Base-by-base conservation (phyloP, 169 alveolate species). In the Babesia gibsoni region DNA sequence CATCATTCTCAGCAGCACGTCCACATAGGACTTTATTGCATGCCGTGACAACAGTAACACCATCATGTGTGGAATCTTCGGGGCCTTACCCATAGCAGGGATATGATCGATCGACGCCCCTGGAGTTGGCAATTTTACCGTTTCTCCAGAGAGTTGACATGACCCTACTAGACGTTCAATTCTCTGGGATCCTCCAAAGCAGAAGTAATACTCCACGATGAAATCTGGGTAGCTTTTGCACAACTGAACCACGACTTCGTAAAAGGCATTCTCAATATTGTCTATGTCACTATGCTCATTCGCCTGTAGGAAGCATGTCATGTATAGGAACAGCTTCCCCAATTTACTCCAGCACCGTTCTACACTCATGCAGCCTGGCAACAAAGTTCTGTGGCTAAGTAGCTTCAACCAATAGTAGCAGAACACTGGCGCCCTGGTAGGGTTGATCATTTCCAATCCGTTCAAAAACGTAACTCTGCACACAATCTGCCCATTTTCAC, bases 351-450 rank as follows among this genome's bases (percentile, higher is more conserved):
- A 83, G 45, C 92, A 83, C 65, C 81, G 75, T 52, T 84, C 67
- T 41, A 93, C 68, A 72, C 91, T 52, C 73, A 91, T 49, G 52
- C 91, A 67, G 18, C 91, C 84, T 20, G 96, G 96, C 68, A 96
- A 59, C 72, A 96, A 93, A 54, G 91, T 72, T 53, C 94, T 84
- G 79, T 95, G 97, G 20, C 98, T 90, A 10, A 97, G 82, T 53
- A 98, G 83, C 70, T 94, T 97, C 27, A 97, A 68, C 99, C 99
- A 98, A 33, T 98, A 94, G 78, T 90, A 95, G 27, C 97, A 77
- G 72, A 98, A 98, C n/a, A 94, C 97, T 12, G 99, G 99, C 32
- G 94, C 95, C 30, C 95, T 78, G 58, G 81, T 65, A 45, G 99
- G 97, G 74, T 89, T 89, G 27, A 94, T 58, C 42, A 75, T 74